A percentile compares a stretch with the other conserved stretches of the same genome.
Evolutionary conservation across 768 basidiomycete species (phyloP).

Genomic region (Panaeolus cyanescens): DNA sequence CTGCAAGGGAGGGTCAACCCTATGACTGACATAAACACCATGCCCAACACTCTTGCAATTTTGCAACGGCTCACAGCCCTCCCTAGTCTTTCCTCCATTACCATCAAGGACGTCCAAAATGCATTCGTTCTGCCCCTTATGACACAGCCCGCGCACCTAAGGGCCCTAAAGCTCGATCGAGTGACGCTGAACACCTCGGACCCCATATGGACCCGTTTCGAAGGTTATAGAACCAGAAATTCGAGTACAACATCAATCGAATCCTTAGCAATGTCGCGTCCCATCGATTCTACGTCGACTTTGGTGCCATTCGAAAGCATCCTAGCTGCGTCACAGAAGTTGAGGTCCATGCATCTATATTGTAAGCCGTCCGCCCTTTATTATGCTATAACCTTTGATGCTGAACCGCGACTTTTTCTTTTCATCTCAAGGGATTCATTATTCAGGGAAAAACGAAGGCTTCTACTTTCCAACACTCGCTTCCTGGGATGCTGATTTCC

Average conservation of each 20-base stretch:
- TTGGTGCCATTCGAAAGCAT: neutral
- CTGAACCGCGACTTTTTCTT: too few species aligned
- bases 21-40: neutral
- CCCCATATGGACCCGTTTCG: neutral
- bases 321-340: neutral
- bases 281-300: neutral
- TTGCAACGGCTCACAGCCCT: neutral
- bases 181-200: neutral
- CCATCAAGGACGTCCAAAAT: neutral
- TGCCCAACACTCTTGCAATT: neutral
- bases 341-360: neutral
- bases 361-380: neutral
- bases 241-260: neutral
- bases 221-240: neutral
- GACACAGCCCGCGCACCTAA: neutral
- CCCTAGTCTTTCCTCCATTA: neutral
- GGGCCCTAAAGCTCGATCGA: neutral
- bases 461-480: neutral
- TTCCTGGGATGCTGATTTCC: neutral
- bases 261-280: neutral
- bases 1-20: neutral
- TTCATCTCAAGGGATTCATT: neutral
- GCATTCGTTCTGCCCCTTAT: neutral
- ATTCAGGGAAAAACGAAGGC: neutral
- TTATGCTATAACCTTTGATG: too few species aligned